phyloP scores from a whole-genome alignment of 441 rosid species.

The Corymbia calophylla region DNA sequence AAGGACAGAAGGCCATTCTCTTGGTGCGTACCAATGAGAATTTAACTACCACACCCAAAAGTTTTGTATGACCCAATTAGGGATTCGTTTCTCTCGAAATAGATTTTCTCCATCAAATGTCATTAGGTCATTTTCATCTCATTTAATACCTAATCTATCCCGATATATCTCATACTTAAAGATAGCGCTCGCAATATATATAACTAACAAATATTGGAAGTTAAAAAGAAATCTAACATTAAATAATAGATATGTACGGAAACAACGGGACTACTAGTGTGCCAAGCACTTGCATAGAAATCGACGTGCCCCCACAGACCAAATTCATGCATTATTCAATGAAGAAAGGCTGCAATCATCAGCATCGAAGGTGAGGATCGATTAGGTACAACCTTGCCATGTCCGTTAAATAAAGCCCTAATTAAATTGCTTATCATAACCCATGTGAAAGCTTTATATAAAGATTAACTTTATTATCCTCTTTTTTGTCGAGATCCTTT shows the following conservation, averaged over 20 bases:
- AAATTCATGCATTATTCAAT: background rate
- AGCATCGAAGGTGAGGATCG: background rate
- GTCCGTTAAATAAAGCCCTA: background rate
- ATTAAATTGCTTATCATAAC: background rate
- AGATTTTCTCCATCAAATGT: background rate
- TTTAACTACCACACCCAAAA: background rate
- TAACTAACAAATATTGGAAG: background rate
- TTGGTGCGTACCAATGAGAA: background rate
- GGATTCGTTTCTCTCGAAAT: background rate
- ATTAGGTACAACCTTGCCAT: background rate
- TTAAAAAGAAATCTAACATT: background rate
- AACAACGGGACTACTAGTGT: background rate
- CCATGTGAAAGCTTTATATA: background rate
- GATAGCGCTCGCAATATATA: background rate
- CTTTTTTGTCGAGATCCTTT: conserved; percentile 7
- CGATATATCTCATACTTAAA: background rate
- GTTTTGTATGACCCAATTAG: background rate
- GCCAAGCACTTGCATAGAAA: background rate
- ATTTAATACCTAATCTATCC: background rate
- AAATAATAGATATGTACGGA: background rate
- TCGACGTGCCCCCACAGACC: background rate
- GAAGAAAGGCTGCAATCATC: background rate
- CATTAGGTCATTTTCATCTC: background rate
- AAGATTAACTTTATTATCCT: conserved; percentile 21
- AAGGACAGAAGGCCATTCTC: background rate